Conservation (phyloP, 73 alveolate genomes). For the Tetrahymena borealis region DNA sequence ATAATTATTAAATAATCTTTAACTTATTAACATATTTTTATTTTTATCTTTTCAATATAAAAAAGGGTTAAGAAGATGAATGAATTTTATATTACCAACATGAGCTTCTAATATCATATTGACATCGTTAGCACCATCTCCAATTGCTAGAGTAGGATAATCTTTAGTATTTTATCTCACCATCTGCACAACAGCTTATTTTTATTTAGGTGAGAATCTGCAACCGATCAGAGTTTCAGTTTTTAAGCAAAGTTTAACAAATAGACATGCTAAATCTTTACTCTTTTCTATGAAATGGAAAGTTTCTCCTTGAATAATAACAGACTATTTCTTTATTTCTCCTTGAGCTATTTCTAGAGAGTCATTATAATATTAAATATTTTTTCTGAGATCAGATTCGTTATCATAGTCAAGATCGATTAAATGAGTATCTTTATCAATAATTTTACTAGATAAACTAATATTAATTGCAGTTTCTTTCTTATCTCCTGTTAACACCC, state of each 20-base stretch:
- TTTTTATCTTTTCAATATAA: too few relatives aligned
- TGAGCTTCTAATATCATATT: constrained; percentile 95
- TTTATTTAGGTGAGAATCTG: constrained; percentile 91
- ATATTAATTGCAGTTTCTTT: constrained; percentile 75
- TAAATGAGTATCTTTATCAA: background rate
- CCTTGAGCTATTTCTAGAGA: background rate
- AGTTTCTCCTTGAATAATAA: constrained; percentile 43
- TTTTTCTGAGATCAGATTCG: background rate
- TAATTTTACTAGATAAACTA: background rate
- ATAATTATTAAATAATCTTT: too few relatives aligned
- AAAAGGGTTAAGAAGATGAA: too few relatives aligned
- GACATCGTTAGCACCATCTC: constrained; percentile 99
- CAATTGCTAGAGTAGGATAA: constrained; percentile 84
- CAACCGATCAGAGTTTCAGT: constrained; percentile 74
- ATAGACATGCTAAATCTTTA: background rate
- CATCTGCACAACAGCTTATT: constrained; percentile 84
- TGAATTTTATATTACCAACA: constrained; percentile 62
- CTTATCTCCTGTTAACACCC: constrained; percentile 96
- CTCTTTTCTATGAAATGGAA: background rate
- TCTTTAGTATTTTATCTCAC: constrained; percentile 54
- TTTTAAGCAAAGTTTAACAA: background rate
- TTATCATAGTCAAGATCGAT: background rate
- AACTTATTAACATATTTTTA: too few relatives aligned
- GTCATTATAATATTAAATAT: constrained; percentile 1
- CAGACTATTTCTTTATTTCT: constrained; percentile 26